Base-by-base conservation (phyloP, 306 rosid species). In the Canavalia ensiformis region DNA sequence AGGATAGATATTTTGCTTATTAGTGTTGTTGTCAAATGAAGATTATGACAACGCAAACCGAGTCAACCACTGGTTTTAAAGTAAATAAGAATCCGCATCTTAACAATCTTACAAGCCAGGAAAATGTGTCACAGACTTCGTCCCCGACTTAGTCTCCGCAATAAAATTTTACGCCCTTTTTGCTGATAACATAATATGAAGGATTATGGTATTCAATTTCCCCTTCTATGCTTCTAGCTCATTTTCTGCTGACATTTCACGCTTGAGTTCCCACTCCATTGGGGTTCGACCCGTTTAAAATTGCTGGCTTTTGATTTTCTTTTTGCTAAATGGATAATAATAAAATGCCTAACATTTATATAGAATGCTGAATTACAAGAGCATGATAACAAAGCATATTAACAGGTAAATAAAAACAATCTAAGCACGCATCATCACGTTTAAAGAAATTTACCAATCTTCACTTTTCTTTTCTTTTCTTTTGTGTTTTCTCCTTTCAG, bases 11-110 rank as follows among this genome's bases (percentile, higher is more conserved):
- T 52, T 75, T 75, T 71, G 12, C 42, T 44, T 74, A 60, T 65
- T 41, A 73, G 42, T 55, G 44, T 81, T 29, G 52, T 50, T 77
- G 45, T n/a, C 73, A 44, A 44, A 0, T 62, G 33, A 28, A 71
- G 72, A 80, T 80, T 72, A 37, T 55, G 76, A 68, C 6, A 52
- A 55, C 9, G 33, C 44, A 7, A 75, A 58, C 28, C 42, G 42
- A 74, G 10, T 31, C 9, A 60, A 5, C 59, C 18, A 49, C 42
- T 30, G 56, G 58, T 65, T 75, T 46, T 58, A 7, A 42, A 44
- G 18, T 45, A 75, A 30, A 44, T 4, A 29, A 57, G 33, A 12
- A 4, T 37, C 25, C 25, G 25, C 25, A 18, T 18, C 25, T 18
- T 50, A 74, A 47, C 67, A 11, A 57, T 57, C 6, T 75, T 56